phyloP scores from a whole-genome alignment of 441 rosid genomes.

The Dalechampia spathulata region DNA sequence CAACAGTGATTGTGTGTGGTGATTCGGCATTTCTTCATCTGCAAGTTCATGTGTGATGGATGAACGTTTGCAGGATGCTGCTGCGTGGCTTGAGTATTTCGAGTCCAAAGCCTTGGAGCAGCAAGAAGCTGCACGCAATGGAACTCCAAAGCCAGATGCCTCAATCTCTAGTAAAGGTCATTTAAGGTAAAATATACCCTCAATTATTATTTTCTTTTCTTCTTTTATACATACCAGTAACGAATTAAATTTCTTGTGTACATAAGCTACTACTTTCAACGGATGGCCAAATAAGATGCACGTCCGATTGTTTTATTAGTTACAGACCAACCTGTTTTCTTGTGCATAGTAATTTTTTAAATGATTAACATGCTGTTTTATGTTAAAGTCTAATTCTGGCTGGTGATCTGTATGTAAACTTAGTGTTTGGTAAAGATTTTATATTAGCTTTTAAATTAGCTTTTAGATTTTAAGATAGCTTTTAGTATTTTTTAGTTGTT shows the following conservation, averaged over 20 bases:
- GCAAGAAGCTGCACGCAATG: conserved; percentile 62
- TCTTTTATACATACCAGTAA: conserved; percentile 2
- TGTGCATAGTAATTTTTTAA: conserved; percentile 10
- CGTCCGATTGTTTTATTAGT: conserved; percentile 2
- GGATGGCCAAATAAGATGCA: conserved; percentile 3
- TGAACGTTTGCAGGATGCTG: conserved; percentile 51
- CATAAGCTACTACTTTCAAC: not conserved
- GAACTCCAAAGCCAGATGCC: conserved; percentile 62
- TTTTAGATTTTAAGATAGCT: no score
- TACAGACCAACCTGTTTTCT: conserved; percentile 19
- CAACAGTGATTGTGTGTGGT: conserved; percentile 1
- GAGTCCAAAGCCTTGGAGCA: conserved; percentile 66
- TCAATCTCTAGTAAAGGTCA: conserved; percentile 78
- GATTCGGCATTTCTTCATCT: conserved; percentile 13
- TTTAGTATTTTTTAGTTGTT: no score
- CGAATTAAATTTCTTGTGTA: no score
- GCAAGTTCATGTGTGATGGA: conserved; percentile 11
- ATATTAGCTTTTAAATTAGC: no score
- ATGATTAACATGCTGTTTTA: not conserved
- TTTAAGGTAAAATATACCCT: conserved; percentile 42
- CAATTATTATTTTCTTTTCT: no score
- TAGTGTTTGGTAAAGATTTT: no score
- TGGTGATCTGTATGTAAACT: no score
- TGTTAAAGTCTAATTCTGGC: conserved; percentile 1
- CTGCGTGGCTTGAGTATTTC: conserved; percentile 75